A percentile compares a stretch with the other conserved stretches of the same genome.
phyloP scores from a whole-genome alignment of 2,329 filamentous ascomycete genomes.

The Aciculosporium take region DNA sequence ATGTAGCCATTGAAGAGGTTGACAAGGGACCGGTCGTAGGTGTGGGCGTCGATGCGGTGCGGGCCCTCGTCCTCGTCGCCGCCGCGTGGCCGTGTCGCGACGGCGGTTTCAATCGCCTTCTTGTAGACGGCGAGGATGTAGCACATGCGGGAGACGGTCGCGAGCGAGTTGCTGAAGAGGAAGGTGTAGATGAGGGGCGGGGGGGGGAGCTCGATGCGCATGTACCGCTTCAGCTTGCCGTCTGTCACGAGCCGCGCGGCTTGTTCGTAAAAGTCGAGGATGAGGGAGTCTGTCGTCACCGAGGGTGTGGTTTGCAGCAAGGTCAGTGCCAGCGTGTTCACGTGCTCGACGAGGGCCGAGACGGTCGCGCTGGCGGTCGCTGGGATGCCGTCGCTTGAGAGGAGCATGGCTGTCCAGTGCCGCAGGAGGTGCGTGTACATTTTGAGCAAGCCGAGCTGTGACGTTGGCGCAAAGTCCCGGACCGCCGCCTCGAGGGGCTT shows the following conservation, averaged over 20 bases:
- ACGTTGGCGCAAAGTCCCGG: constrained; percentile 32
- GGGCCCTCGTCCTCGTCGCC: constrained; percentile 10
- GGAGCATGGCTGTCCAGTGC: constrained; percentile 38
- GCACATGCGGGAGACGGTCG: constrained; percentile 54
- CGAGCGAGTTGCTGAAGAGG: constrained; percentile 49
- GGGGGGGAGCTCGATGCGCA: constrained; percentile 56
- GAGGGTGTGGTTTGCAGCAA: constrained; percentile 39
- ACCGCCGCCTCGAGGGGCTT: constrained; percentile 36
- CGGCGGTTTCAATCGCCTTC: constrained; percentile 53
- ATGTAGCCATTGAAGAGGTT: constrained; percentile 68
- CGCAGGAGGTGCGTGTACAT: constrained; percentile 56
- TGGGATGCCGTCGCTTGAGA: constrained; percentile 23
- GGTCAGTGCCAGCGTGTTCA: constrained; percentile 43
- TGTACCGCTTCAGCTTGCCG: constrained; percentile 31
- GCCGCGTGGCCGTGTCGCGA: constrained; percentile 22
- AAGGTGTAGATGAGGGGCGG: constrained; percentile 56
- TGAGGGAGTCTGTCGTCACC: constrained; percentile 33
- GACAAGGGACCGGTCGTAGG: constrained; percentile 46
- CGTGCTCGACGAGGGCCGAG: constrained; percentile 30
- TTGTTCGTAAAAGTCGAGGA: constrained; percentile 58
- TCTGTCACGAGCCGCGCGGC: constrained; percentile 42
- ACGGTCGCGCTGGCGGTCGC: constrained; percentile 24
- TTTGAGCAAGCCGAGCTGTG: constrained; percentile 44
- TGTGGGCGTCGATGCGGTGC: constrained; percentile 18
- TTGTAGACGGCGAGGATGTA: constrained; percentile 60